A percentile compares a stretch with the other conserved stretches of the same genome.
These are phyloP conservation scores for Catharanthus roseus DNA, from an alignment of 257 asterid species.

Conservation along the genomic window DNA sequence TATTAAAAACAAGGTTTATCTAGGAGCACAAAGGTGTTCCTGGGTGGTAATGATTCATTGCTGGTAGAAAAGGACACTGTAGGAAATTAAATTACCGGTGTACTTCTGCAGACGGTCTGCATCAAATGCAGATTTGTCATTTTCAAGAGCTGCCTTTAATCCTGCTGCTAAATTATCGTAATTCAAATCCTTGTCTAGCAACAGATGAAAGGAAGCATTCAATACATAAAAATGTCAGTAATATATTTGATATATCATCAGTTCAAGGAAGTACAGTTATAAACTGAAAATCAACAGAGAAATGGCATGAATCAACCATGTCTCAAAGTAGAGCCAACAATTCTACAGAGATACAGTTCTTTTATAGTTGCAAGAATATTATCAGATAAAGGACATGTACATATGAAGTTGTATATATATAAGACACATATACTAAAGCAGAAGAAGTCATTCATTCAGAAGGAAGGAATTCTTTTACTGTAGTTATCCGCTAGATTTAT, in stretches of 20 bases:
- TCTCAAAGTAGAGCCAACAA: not conserved
- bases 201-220: not conserved
- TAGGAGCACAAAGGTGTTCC: not conserved
- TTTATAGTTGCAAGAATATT: not conserved
- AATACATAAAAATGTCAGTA: not conserved
- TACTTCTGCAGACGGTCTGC: constrained; percentile 84
- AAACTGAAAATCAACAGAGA: not conserved
- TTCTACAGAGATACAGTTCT: not conserved
- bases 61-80: not conserved
- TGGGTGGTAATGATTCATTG: not conserved
- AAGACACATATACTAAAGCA: not conserved
- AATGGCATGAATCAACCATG: not conserved
- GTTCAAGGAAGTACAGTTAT: not conserved
- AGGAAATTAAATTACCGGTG: constrained; percentile 48
- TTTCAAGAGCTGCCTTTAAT: constrained; percentile 68
- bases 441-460: not conserved
- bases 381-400: too few species aligned
- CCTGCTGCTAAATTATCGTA: constrained; percentile 92
- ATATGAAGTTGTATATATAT: too few species aligned
- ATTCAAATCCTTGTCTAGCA: constrained; percentile 69
- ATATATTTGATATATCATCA: not conserved
- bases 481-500: not conserved
- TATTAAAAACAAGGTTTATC: not conserved
- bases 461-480: not conserved
- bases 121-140: constrained; percentile 79